Base-by-base conservation (phyloP, 2,329 filamentous ascomycete species). In the Hypoxylon sp. region DNA sequence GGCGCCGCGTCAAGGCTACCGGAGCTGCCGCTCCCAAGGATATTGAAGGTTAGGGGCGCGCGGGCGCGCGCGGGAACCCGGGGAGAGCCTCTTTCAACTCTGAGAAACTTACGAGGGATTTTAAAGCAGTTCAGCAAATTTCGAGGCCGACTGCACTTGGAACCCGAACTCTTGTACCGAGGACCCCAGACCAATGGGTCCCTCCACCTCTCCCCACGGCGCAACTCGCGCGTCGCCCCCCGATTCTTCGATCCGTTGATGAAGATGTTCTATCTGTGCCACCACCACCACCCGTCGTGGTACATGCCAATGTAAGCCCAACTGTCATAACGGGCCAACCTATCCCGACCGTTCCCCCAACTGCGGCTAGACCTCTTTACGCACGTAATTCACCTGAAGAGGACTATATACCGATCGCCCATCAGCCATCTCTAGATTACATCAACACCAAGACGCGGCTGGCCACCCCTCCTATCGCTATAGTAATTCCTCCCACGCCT, bases 1-100 rank as follows among this genome's bases (percentile, higher is more conserved):
- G 85, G 82, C 79, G 81, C 57, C 79, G 81, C 62, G 74, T 79
- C 65, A 82, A 81, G 71, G 66, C 71, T 32, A 51, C 57, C 8
- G 55, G 57, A 15, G 60, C 63, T 8, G 63, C 70, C 3, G 68
- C 72, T 2, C 68, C 72, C 46, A 80, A 81, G 68, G 76, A 82
- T 50, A 60, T 78, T 31, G 79, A 80, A 62, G 69, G 66, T 29
- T 80, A 75, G 77, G 67, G 76, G 71, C 70, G 68, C 75, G 74
- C 69, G 73, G 75, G 76, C 73, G 74, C 71, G 61, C 67, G 60
- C 48, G 64, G 64, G 62, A 40, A 43, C 16, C 27, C 11, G 34
- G 23, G 37, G 30, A 25, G 30, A 44, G 20, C n/a, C n/a, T 26
- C 29, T 27, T 35, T 31, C n/a, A n/a, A 23, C 19, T 21, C 25